Evolutionary conservation across 495 filamentous ascomycete genomes (phyloP), one percentile per base, ranked within the genome.

Genomic region (Hypoxylon perforatum): DNA sequence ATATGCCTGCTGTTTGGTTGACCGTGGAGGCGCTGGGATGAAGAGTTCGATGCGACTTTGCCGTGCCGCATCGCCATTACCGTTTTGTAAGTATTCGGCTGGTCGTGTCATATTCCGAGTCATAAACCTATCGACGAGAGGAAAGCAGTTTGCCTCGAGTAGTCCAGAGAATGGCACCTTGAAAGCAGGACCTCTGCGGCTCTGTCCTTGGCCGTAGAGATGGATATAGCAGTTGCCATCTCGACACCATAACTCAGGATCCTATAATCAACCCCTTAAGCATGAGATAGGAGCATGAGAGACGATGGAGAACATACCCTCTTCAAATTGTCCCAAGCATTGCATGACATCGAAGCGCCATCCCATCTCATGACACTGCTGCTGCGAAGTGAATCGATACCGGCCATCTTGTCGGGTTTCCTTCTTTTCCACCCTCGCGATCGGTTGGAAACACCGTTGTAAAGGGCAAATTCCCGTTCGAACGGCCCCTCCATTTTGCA

Each of bases 221-320:
- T 90, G 78, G 1, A 91, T 80, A 1, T 84, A 75, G 63, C 88
- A 91, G 70, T 91, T 84, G 10, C 86, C 89, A 56, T 85, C 74
- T 0, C 80, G 76, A 73, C 78, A 80, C 87, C 87, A 91, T 12
- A 91, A 78, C 56, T 91, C 87, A 12, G 83, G 76, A 70, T 91
- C 89, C 82, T 85, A 44, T 7, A 25, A 19, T 0, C 56, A 6
- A 19, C 4, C 2, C 25, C 25, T 3, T 28, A 28, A 7, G 25
- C n/a, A 41, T 65, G 2, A 65, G 42, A 14, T 35, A n/a, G 23
- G 25, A 17, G 3, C 12, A 45, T n/a, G 14, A 8, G 0, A 30
- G 35, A 44, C 21, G 9, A 23, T 30, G 59, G 51, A 50, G 17
- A 21, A 70, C 80, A 65, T 74, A 87, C 86, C 66, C 76, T 81